These are phyloP conservation scores for Epithele typhae DNA, from an alignment of 768 basidiomycete genomes.

Conservation along the genomic window DNA sequence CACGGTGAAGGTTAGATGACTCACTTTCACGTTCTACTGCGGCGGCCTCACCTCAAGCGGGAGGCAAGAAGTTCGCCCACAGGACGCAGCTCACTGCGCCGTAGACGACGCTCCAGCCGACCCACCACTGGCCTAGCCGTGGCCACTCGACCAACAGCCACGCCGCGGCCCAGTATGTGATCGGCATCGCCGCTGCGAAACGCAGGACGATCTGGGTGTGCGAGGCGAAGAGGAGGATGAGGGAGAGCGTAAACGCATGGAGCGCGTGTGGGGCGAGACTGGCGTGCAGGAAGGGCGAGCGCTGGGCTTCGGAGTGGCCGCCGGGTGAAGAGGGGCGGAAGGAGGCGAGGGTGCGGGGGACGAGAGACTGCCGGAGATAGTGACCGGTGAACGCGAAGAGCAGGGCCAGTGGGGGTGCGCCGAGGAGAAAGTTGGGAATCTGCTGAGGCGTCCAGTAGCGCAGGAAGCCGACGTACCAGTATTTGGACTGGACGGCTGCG, in stretches of 20 bases:
- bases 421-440: slow-evolving; percentile 84
- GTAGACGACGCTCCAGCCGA: slow-evolving; percentile 80
- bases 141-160: slow-evolving; percentile 51
- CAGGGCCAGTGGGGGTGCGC: slow-evolving; percentile 60
- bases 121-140: slow-evolving; percentile 67
- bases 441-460: slow-evolving; percentile 83
- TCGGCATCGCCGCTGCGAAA: slow-evolving; percentile 68
- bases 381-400: slow-evolving; percentile 37
- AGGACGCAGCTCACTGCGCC: slow-evolving; percentile 62
- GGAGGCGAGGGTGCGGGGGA: slow-evolving; percentile 11
- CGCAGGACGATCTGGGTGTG: slow-evolving; percentile 88
- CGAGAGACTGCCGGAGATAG: slow-evolving; percentile 3
- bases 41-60: slow-evolving; percentile 60
- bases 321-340: not conserved
- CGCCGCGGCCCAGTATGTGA: slow-evolving; percentile 84
- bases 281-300: slow-evolving; percentile 32
- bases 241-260: slow-evolving; percentile 60
- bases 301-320: not conserved
- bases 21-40: too few species aligned
- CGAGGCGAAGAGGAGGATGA: slow-evolving; percentile 68
- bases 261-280: slow-evolving; percentile 68
- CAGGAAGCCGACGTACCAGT: slow-evolving; percentile 87
- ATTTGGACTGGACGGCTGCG: slow-evolving; percentile 71
- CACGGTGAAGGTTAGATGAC: too few species aligned
- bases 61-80: slow-evolving; percentile 86